Evolutionary conservation across 768 basidiomycete genomes (phyloP).

Genomic region (Boletus eberwhitei): DNA sequence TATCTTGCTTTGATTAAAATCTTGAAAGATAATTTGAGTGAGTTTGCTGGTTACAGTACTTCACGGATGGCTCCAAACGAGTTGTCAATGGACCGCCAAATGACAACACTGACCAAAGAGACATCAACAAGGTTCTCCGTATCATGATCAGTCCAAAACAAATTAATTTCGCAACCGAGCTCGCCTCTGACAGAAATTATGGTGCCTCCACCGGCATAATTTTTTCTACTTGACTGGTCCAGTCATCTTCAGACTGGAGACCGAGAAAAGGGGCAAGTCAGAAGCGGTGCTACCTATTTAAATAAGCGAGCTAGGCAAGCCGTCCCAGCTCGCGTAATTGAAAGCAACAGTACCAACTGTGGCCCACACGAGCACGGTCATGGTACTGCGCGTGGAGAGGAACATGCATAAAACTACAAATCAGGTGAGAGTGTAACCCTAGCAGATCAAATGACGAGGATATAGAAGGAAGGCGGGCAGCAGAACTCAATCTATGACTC

Average conservation of each 20-base stretch:
- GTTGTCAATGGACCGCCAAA: too few species aligned
- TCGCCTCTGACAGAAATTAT: neutral
- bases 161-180: too few species aligned
- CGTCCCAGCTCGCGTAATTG: neutral
- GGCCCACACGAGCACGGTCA: neutral
- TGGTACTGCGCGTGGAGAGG: neutral
- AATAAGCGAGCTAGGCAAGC: neutral
- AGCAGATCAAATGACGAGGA: neutral
- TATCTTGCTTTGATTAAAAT: too few species aligned
- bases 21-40: too few species aligned
- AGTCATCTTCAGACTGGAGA: neutral
- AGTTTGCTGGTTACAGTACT: too few species aligned
- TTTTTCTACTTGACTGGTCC: neutral
- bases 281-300: neutral
- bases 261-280: neutral
- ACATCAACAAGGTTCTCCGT: too few species aligned
- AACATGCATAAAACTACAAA: constrained; percentile 3
- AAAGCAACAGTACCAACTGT: neutral
- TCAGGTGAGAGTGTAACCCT: neutral
- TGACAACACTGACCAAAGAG: too few species aligned
- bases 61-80: too few species aligned
- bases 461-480: neutral
- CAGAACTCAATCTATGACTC: constrained; percentile 70
- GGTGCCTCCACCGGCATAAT: neutral
- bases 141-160: too few species aligned